Evolutionary conservation across 106 monocot genomes (phyloP).

Genomic region (Amphibolis antarctica): DNA sequence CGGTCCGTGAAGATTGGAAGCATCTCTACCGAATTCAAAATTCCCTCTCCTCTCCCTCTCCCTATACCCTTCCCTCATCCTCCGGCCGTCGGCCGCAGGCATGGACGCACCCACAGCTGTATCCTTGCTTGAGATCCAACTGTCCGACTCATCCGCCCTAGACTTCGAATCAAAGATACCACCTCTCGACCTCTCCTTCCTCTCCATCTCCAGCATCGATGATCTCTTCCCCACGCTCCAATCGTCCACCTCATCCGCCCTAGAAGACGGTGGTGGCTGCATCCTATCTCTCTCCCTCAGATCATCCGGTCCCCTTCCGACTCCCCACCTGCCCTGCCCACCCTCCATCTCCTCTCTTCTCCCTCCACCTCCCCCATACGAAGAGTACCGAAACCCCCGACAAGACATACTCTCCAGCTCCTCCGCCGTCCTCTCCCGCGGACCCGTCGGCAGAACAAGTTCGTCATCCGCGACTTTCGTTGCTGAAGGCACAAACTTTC

Average conservation of each 20-base stretch:
- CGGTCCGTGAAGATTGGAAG: slow-evolving; percentile 2
- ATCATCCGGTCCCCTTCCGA: slow-evolving; percentile 28
- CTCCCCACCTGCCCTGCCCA: slow-evolving; percentile 8
- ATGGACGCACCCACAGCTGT: neutral
- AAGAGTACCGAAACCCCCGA: slow-evolving; percentile 44
- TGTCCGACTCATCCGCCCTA: slow-evolving; percentile 58
- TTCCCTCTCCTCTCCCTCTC: slow-evolving; percentile 32
- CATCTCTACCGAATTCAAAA: slow-evolving; percentile 16
- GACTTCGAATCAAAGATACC: slow-evolving; percentile 47
- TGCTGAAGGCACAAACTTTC: slow-evolving; percentile 3
- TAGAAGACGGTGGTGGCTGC: slow-evolving; percentile 33
- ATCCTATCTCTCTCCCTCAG: slow-evolving; percentile 2
- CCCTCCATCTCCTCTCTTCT: slow-evolving; percentile 11
- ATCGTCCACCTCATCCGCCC: slow-evolving; percentile 80
- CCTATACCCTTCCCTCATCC: slow-evolving; percentile 23
- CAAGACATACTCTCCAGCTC: slow-evolving; percentile 43
- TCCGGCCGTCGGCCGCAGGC: slow-evolving; percentile 16
- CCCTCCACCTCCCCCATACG: slow-evolving; percentile 18
- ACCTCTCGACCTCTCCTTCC: slow-evolving; percentile 33
- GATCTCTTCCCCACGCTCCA: slow-evolving; percentile 69
- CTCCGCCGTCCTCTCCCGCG: slow-evolving; percentile 77
- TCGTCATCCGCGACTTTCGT: slow-evolving; percentile 5
- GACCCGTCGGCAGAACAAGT: slow-evolving; percentile 65
- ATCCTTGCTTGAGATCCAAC: slow-evolving; percentile 62
- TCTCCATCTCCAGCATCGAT: slow-evolving; percentile 1